These are phyloP conservation scores for Hypoxylon trugodes DNA, from an alignment of 495 filamentous ascomycete species.

Conservation along the genomic window DNA sequence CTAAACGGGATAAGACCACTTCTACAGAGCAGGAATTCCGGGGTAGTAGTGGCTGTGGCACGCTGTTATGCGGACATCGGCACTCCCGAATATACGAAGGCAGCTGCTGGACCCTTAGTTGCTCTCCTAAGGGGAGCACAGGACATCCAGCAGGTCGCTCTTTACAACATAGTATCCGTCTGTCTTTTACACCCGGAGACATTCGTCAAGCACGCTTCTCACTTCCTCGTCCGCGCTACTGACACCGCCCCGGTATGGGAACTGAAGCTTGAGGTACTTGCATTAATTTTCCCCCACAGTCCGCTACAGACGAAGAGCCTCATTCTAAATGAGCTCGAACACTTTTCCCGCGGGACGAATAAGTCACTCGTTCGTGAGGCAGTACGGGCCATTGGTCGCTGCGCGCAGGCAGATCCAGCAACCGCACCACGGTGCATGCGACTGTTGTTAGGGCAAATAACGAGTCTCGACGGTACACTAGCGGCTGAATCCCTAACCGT, in stretches of 20 bases:
- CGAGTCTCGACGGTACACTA: conserved; percentile 81
- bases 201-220: conserved; percentile 84
- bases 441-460: conserved; percentile 83
- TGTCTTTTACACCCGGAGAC: conserved; percentile 74
- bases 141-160: conserved; percentile 86
- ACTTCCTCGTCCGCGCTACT: conserved; percentile 83
- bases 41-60: conserved; percentile 86
- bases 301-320: conserved; percentile 79
- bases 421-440: conserved; percentile 80
- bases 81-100: conserved; percentile 72
- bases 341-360: conserved; percentile 82
- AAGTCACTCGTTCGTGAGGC: conserved; percentile 83
- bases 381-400: conserved; percentile 90
- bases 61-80: conserved; percentile 86
- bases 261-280: conserved; percentile 89
- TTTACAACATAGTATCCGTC: conserved; percentile 93
- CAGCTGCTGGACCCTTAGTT: conserved; percentile 81
- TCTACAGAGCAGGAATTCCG: conserved; percentile 91
- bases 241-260: conserved; percentile 87
- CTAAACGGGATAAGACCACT: conserved; percentile 81
- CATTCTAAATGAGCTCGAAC: conserved; percentile 89
- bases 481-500: conserved; percentile 92
- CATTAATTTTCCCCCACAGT: conserved; percentile 86
- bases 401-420: conserved; percentile 77
- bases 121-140: conserved; percentile 82